Evolutionary conservation across 805 yeast genomes (phyloP).

Genomic region (Candida krabiensis): DNA sequence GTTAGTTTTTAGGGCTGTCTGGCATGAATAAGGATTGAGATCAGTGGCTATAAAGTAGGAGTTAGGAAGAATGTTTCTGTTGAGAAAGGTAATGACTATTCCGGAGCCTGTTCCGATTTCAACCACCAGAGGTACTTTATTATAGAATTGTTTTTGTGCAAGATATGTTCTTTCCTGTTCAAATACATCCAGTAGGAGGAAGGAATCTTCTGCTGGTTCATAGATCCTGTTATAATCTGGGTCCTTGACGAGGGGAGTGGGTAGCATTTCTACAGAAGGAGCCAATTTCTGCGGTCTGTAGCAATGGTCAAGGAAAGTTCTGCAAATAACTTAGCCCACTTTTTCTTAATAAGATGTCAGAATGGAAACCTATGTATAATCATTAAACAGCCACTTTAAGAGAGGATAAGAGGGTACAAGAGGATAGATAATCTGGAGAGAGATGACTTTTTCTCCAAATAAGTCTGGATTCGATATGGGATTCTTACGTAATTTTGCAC

Average conservation of each 20-base stretch:
- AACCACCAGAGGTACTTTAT: slow-evolving; percentile 53
- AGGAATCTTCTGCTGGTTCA: slow-evolving; percentile 95
- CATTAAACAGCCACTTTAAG: too few relatives aligned
- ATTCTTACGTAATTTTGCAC: too few relatives aligned
- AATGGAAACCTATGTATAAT: too few relatives aligned
- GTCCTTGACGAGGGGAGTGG: slow-evolving; percentile 65
- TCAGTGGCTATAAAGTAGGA: slow-evolving; percentile 71
- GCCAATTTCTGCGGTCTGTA: too few relatives aligned
- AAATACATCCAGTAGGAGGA: slow-evolving; percentile 74
- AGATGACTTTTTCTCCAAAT: too few relatives aligned
- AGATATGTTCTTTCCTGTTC: slow-evolving; percentile 55
- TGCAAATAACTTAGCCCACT: too few relatives aligned
- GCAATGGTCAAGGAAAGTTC: too few relatives aligned
- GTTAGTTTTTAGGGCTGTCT: slow-evolving; percentile 45
- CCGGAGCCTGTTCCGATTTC: slow-evolving; percentile 96
- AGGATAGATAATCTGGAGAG: too few relatives aligned
- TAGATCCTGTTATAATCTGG: slow-evolving; percentile 75
- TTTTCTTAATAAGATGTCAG: too few relatives aligned
- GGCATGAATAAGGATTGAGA: slow-evolving; percentile 75
- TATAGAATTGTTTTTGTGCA: slow-evolving; percentile 21
- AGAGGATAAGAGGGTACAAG: too few relatives aligned
- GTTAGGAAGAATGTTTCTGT: slow-evolving; percentile 51
- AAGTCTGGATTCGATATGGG: too few relatives aligned
- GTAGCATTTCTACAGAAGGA: too few relatives aligned
- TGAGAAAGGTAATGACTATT: slow-evolving; percentile 75